These are phyloP conservation scores for Metschnikowia borealis DNA, from an alignment of 805 yeast genomes.

Conservation along the genomic window DNA sequence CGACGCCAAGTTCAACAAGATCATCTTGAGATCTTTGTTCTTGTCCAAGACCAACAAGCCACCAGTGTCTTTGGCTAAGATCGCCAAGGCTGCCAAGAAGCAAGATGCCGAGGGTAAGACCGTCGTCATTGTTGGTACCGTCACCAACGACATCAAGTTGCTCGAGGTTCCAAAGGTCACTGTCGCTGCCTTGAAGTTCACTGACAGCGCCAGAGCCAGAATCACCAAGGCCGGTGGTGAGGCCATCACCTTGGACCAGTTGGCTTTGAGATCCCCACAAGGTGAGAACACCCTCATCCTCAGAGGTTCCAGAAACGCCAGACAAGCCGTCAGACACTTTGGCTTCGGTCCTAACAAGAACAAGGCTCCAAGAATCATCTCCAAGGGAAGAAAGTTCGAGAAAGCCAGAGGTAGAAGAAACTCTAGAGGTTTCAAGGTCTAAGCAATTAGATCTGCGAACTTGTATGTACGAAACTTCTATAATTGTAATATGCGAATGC, in stretches of 20 bases:
- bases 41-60: slow-evolving; percentile 99
- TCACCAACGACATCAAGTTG: slow-evolving; percentile 96
- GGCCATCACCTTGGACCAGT: slow-evolving; percentile 98
- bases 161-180: slow-evolving; percentile 93
- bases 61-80: slow-evolving; percentile 94
- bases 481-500: neutral
- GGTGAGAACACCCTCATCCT: slow-evolving; percentile 97
- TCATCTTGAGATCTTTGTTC: slow-evolving; percentile 89
- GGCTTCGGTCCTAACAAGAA: slow-evolving; percentile 99
- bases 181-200: slow-evolving; percentile 98
- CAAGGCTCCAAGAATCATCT: slow-evolving; percentile 97
- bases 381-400: slow-evolving; percentile 99
- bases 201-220: slow-evolving; percentile 98
- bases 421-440: slow-evolving; percentile 99
- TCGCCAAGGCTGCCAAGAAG: slow-evolving; percentile 74
- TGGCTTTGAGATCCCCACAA: slow-evolving; percentile 98
- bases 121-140: slow-evolving; percentile 97
- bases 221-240: slow-evolving; percentile 99
- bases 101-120: slow-evolving; percentile 83
- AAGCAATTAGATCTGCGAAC: slow-evolving; percentile 32
- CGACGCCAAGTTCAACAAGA: slow-evolving; percentile 98
- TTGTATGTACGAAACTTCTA: slow-evolving; percentile 5
- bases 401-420: slow-evolving; percentile 99
- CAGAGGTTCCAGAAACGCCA: slow-evolving; percentile 98
- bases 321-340: slow-evolving; percentile 99